Percentiles rank a stretch among this genome's conserved stretches.
phyloP scores from a whole-genome alignment of 768 basidiomycete genomes.

The Lactarius trivialis region DNA sequence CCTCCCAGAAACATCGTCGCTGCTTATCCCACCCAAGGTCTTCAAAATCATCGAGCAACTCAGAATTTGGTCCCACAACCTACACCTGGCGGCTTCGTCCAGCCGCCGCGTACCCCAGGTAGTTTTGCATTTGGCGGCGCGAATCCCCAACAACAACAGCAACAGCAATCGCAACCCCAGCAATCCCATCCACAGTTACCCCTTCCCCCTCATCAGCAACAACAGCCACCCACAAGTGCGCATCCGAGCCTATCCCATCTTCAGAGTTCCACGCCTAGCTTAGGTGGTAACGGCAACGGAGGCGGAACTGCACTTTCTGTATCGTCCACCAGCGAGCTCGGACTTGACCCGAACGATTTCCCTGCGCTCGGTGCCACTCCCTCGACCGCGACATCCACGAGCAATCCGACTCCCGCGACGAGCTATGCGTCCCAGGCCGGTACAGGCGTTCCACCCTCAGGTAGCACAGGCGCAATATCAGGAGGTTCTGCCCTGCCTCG shows the following conservation, averaged over 20 bases:
- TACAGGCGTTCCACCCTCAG: constrained; percentile 47
- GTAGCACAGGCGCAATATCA: constrained; percentile 27
- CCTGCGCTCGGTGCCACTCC: constrained; percentile 73
- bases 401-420: constrained; percentile 37
- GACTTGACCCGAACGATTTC: constrained; percentile 81
- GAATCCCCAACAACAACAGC: constrained; percentile 47
- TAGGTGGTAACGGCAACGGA: constrained; percentile 17
- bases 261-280: constrained; percentile 38
- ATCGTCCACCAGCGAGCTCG: constrained; percentile 66
- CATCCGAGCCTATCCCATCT: constrained; percentile 51
- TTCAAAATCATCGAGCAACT: constrained; percentile 56
- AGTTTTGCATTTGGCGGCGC: constrained; percentile 57
- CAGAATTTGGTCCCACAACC: constrained; percentile 53
- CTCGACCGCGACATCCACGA: constrained; percentile 34
- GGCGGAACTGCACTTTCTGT: constrained; percentile 47
- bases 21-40: constrained; percentile 42
- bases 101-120: constrained; percentile 56
- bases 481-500: constrained; percentile 40
- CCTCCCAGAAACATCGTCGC: constrained; percentile 53
- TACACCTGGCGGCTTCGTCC: constrained; percentile 51
- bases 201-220: constrained; percentile 37
- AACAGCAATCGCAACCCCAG: constrained; percentile 28
- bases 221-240: constrained; percentile 41
- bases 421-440: constrained; percentile 84
- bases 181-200: constrained; percentile 33